phyloP scores from a whole-genome alignment of 2,329 filamentous ascomycete species.

The Endoconidiophora polonica region DNA sequence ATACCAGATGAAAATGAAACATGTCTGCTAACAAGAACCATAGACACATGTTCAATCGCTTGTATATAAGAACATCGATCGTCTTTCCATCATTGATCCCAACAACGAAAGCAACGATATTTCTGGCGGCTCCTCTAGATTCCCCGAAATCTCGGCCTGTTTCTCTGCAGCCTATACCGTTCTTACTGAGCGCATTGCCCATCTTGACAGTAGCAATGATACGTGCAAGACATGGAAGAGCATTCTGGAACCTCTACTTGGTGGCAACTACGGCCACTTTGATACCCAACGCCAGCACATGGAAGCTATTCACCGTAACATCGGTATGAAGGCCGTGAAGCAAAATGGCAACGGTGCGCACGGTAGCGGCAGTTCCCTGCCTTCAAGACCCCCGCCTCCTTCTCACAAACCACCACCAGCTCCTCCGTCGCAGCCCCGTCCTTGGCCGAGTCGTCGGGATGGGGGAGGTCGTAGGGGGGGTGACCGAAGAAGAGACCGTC shows the following conservation, averaged over 20 bases:
- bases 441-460: not conserved
- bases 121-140: slow-evolving; percentile 65
- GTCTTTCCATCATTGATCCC: slow-evolving; percentile 81
- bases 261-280: slow-evolving; percentile 14
- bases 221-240: slow-evolving; percentile 9
- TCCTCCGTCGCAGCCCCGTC: not conserved
- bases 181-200: slow-evolving; percentile 41
- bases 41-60: slow-evolving; percentile 30
- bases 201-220: slow-evolving; percentile 24
- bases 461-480: slow-evolving; percentile 4
- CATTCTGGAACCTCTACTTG: slow-evolving; percentile 13
- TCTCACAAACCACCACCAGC: slow-evolving; percentile 9
- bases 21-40: not conserved
- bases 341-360: not conserved
- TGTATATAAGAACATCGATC: slow-evolving; percentile 42
- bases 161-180: slow-evolving; percentile 49
- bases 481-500: slow-evolving; percentile 10
- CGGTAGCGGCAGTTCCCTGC: slow-evolving; percentile 1
- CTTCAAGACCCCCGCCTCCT: slow-evolving; percentile 6
- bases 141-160: slow-evolving; percentile 44
- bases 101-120: slow-evolving; percentile 80
- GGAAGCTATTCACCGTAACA: slow-evolving; percentile 5
- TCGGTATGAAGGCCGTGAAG: not conserved
- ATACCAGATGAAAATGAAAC: slow-evolving; percentile 7
- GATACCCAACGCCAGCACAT: slow-evolving; percentile 11